Base-by-base conservation (phyloP, 2,329 filamentous ascomycete species). In the Hypoxylon sp. region DNA sequence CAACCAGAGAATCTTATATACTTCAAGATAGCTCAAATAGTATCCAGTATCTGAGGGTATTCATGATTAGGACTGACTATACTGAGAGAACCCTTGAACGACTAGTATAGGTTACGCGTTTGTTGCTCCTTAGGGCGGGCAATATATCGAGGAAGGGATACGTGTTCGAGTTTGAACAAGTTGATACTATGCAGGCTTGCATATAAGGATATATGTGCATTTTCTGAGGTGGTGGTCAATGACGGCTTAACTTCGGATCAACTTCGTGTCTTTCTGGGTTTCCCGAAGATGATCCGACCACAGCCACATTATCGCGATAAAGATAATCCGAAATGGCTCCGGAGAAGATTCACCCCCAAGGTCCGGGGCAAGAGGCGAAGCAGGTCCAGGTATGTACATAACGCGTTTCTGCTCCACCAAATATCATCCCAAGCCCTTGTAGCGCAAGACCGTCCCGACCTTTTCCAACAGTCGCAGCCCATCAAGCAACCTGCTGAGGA, bases 361-460 rank as follows among this genome's bases (percentile, higher is more conserved):
- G 22, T 6, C 33, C 33, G 33, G 3, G 33, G 13, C 22, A 49
- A 49, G 46, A 49, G 14, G 46, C 25, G 25, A 27, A 27, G 46
- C 22, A 37, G 4, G 33, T 27, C 17, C 11, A 50, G 25, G 48
- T 33, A 50, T n/a, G 27, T 30, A 30, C 48, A 30, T 50, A n/a
- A 30, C 48, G 27, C 25, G 27, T n/a, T 30, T 14, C 48, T n/a
- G 25, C 48, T 31, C 48, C 48, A 50, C 27, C 27, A n/a, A 50
- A 50, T 31, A 57, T 57, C 54, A 31, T 57, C 40, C n/a, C 14
- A 46, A 57, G 40, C 40, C 30, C 31, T 37, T 54, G 50, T n/a
- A 50, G 46, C 46, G 46, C 17, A 44, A 44, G 17, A 17, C 17
- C 40, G 17, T 44, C 40, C 40, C 22, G 40, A 44, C 17, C 40